Conservation (phyloP, 176 grass and related monocot species). For the Carex kokanica region DNA sequence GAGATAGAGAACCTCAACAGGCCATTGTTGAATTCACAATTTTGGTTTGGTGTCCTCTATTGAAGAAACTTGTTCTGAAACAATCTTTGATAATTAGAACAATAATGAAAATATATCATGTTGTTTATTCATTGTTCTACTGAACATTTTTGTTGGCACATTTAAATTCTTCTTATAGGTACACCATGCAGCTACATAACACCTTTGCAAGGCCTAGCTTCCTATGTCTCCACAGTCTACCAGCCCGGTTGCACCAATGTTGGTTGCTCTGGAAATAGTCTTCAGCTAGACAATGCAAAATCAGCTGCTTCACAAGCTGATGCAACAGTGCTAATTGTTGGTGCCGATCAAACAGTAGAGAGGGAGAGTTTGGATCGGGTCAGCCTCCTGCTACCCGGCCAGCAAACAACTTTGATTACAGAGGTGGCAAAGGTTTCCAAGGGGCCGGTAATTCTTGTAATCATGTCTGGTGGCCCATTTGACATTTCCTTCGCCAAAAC, state of each 20-base stretch:
- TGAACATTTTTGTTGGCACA: background rate
- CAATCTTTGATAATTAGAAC: background rate
- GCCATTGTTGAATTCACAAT: background rate
- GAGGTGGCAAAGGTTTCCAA: constrained; percentile 58
- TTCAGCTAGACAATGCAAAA: constrained; percentile 52
- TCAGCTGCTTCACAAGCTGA: constrained; percentile 62
- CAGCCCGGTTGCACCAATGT: constrained; percentile 68
- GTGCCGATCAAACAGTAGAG: constrained; percentile 70
- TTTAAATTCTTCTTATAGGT: constrained; percentile 32
- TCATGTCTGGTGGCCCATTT: constrained; percentile 90
- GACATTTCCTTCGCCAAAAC: constrained; percentile 59
- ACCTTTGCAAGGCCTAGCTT: constrained; percentile 65
- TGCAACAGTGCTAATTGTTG: constrained; percentile 77
- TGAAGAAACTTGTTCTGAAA: background rate
- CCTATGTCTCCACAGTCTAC: constrained; percentile 57
- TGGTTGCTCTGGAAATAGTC: constrained; percentile 56
- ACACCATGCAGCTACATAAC: constrained; percentile 73
- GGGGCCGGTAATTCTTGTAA: constrained; percentile 75
- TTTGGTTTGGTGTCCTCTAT: background rate
- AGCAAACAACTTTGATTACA: constrained; percentile 58
- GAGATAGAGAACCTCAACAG: background rate
- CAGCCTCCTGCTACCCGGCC: constrained; percentile 60
- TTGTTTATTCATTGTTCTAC: background rate
- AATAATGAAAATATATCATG: background rate
- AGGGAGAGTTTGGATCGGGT: constrained; percentile 66